A percentile compares a stretch with the other conserved stretches of the same genome.
Evolutionary conservation across 805 yeast genomes (phyloP).

Genomic region (Kluyveromyces starmeri): DNA sequence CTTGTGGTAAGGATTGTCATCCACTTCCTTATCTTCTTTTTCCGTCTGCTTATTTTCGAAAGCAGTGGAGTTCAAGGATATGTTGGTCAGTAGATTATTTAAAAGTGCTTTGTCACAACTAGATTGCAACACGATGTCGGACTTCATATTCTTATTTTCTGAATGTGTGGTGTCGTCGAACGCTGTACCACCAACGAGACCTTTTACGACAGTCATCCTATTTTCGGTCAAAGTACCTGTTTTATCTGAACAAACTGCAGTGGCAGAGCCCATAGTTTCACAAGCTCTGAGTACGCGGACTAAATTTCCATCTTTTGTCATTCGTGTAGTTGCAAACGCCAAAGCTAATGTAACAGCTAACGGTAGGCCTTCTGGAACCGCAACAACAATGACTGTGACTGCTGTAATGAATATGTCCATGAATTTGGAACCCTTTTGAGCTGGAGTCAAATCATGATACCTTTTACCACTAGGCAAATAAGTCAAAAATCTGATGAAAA

Average conservation of each 20-base stretch:
- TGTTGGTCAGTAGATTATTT: conserved; percentile 41
- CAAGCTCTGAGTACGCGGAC: conserved; percentile 92
- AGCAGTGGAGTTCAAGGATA: conserved; percentile 78
- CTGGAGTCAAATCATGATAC: conserved; percentile 38
- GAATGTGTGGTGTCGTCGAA: conserved; percentile 42
- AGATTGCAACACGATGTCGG: conserved; percentile 6
- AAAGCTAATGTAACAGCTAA: conserved; percentile 93
- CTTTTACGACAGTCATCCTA: conserved; percentile 81
- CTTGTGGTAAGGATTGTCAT: conserved; percentile 24
- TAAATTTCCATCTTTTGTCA: conserved; percentile 92
- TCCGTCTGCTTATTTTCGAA: conserved; percentile 54
- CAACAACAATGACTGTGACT: conserved; percentile 89
- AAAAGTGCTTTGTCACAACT: conserved; percentile 12
- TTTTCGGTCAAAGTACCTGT: conserved; percentile 97
- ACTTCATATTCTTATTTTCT: conserved; percentile 6
- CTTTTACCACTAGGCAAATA: conserved; percentile 45
- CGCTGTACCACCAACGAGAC: conserved; percentile 50
- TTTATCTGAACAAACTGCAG: conserved; percentile 93
- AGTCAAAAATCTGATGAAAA: conserved; percentile 67
- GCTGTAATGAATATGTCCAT: conserved; percentile 83
- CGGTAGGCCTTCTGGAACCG: conserved; percentile 99
- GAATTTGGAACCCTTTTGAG: conserved; percentile 78
- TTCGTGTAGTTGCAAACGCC: conserved; percentile 96
- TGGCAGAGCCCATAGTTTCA: conserved; percentile 99
- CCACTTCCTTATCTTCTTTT: conserved; percentile 10